Conservation (phyloP, 1,139 yeast species). For the Suhomyces bokatorum region DNA sequence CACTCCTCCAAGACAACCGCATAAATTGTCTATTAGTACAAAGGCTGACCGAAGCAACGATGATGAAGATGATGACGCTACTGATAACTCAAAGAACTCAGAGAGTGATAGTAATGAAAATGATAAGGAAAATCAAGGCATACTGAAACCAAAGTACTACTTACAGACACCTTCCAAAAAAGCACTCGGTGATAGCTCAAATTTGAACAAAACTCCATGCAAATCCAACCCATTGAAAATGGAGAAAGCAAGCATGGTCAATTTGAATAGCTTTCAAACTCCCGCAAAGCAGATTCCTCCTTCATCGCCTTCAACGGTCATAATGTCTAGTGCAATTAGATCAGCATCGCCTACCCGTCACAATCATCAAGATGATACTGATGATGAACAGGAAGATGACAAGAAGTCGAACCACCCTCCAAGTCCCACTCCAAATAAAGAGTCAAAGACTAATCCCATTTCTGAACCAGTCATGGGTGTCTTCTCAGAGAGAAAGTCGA, state of each 20-base stretch:
- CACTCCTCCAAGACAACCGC: conserved; percentile 45
- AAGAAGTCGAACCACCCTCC: conserved; percentile 25
- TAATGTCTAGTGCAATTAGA: conserved; percentile 20
- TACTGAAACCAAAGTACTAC: conserved; percentile 13
- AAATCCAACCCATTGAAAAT: conserved; percentile 10
- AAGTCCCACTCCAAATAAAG: conserved; percentile 46
- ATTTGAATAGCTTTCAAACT: conserved; percentile 15
- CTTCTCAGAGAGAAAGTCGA: conserved; percentile 34
- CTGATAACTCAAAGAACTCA: conserved; percentile 18
- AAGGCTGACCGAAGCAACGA: conserved; percentile 19
- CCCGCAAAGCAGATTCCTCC: conserved; percentile 23
- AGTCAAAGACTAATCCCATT: conserved; percentile 16
- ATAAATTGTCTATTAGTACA: conserved; percentile 30
- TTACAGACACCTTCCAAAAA: conserved; percentile 38
- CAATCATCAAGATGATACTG: conserved; percentile 4
- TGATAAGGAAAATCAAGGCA: conserved; percentile 14
- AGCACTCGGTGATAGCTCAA: conserved; percentile 29
- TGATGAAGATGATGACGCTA: conserved; percentile 16
- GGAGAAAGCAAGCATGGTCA: conserved; percentile 8
- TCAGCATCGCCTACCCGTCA: conserved; percentile 7
- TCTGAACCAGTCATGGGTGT: conserved; percentile 46
- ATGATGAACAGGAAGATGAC: conserved; percentile 7
- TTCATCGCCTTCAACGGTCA: conserved; percentile 28
- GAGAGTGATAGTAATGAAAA: conserved; percentile 14
- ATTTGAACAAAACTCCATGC: conserved; percentile 22